A percentile compares a stretch with the other conserved stretches of the same genome.
Conservation (phyloP, 768 basidiomycete species). For the Serendipita sp. region DNA sequence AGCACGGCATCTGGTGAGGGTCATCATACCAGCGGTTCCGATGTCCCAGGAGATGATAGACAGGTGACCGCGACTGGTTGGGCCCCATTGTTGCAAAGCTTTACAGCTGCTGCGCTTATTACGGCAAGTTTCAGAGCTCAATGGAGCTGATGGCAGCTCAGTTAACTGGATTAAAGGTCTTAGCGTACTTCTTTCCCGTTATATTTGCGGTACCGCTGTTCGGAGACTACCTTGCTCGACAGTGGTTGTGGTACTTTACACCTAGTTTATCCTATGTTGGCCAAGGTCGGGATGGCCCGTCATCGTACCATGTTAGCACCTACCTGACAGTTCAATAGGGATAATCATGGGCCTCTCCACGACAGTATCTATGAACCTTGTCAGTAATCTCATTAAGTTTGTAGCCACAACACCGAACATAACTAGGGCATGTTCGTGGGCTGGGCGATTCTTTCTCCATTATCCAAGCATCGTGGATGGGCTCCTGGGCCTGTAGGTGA, state of each 20-base stretch:
- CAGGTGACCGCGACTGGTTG: conserved; percentile 32
- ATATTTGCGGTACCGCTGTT: conserved; percentile 78
- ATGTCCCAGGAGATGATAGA: too few relatives aligned
- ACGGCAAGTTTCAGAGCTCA: conserved; percentile 36
- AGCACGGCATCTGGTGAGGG: too few relatives aligned
- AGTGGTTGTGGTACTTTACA: conserved; percentile 90
- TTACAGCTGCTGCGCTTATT: conserved; percentile 51
- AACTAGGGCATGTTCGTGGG: conserved; percentile 85
- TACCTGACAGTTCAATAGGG: conserved; percentile 26
- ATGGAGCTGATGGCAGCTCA: background rate
- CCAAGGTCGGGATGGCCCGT: conserved; percentile 38
- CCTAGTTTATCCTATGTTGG: conserved; percentile 86
- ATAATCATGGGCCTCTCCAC: conserved; percentile 98
- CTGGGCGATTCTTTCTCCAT: conserved; percentile 84
- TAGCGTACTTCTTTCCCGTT: conserved; percentile 80
- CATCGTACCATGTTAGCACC: conserved; percentile 3
- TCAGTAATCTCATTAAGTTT: conserved; percentile 19
- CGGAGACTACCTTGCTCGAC: conserved; percentile 60
- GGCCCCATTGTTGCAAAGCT: conserved; percentile 62
- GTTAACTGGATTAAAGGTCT: conserved; percentile 31
- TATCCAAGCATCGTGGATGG: conserved; percentile 73
- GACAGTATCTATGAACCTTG: conserved; percentile 82
- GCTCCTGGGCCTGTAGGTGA: conserved; percentile 84
- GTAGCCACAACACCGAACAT: background rate
- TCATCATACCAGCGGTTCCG: too few relatives aligned